Base-by-base conservation (phyloP, 192 early-diverging fungal genomes). In the Endogone sp. region DNA sequence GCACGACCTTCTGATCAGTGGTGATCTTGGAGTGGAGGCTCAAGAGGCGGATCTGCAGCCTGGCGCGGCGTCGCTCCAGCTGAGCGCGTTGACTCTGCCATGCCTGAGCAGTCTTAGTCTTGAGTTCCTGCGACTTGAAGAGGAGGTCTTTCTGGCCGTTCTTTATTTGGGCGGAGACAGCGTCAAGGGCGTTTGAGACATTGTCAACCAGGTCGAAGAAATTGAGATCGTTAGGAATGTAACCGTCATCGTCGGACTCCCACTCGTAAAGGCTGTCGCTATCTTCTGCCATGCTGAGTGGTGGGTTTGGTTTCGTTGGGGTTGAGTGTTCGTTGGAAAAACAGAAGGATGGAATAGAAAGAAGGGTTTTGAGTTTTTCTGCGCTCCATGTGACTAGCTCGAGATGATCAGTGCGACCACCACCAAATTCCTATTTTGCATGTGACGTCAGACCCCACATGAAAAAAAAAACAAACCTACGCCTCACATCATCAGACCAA, bases 1-100 rank as follows among this genome's bases (percentile, higher is more conserved):
- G 74, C 23, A 82, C 84, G 3, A 78, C 78, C 9, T 78, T 82
- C 28, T 79, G 76, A n/a, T 79, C 72, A 54, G 59, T 28, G 28
- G 74, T 74, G 68, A 79, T 71, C 22, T 67, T 64, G 1, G 64
- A 64, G 44, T 74, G 66, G 21, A 79, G 66, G 10, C 62, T 62
- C 32, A 62, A 54, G 29, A 79, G 60, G n/a, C 64, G 62, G 26
- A 63, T 49, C 32, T 74, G 65, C 0, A 79, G 55, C 3, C 60
- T 29, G n/a, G 64, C 59, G 6, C 73, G 69, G 24, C 67, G 73
- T 60, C 65, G 60, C 58, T 79, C 77, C n/a, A 79, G 63, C 21
- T 68, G 67, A 22, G 64, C 68, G 2, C 68, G 74, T 44, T 79
- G 77, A 2, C 8, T 24, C 3, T 61, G 61, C 20, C 73, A 57